Evolutionary conservation across 2,329 filamentous ascomycete genomes (phyloP), one percentile per base, ranked within the genome.

Genomic region (Tolypocladium tropicale): DNA sequence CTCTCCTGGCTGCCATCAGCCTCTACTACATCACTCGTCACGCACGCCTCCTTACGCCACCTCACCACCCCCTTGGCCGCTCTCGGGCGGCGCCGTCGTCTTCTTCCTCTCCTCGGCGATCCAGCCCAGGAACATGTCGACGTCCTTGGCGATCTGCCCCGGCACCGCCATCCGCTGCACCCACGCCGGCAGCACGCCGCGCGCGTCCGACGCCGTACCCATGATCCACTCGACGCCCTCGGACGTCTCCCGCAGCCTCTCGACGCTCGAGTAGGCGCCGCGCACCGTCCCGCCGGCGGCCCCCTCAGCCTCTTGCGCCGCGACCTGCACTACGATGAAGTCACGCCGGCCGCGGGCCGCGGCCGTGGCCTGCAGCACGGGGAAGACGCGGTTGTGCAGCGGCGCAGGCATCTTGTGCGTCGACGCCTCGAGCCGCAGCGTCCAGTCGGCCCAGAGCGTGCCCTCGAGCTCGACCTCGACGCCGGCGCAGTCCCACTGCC

Each of bases 161-260:
- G 84, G 81, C 52, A 89, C 75, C 4, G 79, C 82, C 66, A 81
- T 63, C 59, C 82, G 84, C 74, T 91, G 88, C 61, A 86, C 67
- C 74, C 77, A 84, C 66, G 78, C 74, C 0, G 89, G 89, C 56
- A 92, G 64, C 32, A 78, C 69, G 0, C 89, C 89, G 55, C 78
- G 77, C 0, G 88, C 88, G 67, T 92, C 81, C 57, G 84, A 87
- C 12, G 84, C 80, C 11, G 88, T 92, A 10, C 83, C 86, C 86
- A 93, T 92, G 57, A 86, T 74, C 89, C 89, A 94, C 68, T 87
- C 84, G 51, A 89, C 59, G 1, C 73, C 71, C n/a, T 62, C 65
- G 4, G 63, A 66, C 6, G 78, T 58, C 63, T 77, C 72, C 56
- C 77, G 71, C 36, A 87, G 71, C 50, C 81, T 72, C 72, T 91